Conservation (phyloP, 1,139 yeast genomes). For the Geotrichum cucujoidarum region DNA sequence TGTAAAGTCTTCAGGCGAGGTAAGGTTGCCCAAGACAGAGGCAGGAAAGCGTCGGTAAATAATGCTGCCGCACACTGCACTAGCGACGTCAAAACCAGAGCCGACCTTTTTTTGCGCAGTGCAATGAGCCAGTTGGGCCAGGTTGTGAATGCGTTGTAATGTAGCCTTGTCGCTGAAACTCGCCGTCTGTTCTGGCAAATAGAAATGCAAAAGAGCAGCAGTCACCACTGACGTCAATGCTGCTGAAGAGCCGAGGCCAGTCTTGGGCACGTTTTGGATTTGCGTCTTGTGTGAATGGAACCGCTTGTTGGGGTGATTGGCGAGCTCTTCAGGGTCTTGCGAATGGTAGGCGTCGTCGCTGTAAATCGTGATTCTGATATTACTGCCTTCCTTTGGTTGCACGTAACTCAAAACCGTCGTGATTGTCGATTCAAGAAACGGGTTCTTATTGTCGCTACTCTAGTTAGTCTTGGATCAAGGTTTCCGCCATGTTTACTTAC, state of each 20-base stretch:
- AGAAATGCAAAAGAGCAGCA: conserved; percentile 57
- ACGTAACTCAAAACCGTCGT: conserved; percentile 52
- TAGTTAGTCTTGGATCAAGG: background rate
- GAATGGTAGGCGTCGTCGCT: conserved; percentile 93
- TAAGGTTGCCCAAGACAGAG: conserved; percentile 21
- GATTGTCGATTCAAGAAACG: conserved; percentile 69
- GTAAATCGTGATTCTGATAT: conserved; percentile 54
- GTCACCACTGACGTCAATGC: conserved; percentile 81
- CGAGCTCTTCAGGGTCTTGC: conserved; percentile 47
- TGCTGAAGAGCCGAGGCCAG: conserved; percentile 95
- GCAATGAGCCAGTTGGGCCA: conserved; percentile 87
- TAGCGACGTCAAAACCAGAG: conserved; percentile 94
- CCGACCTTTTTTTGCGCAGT: conserved; percentile 93
- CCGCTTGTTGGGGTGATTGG: conserved; percentile 31
- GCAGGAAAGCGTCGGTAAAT: conserved; percentile 63
- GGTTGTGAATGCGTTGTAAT: conserved; percentile 54
- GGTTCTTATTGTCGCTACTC: conserved; percentile 43
- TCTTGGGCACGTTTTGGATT: conserved; percentile 76
- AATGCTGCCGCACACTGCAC: conserved; percentile 90
- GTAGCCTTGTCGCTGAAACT: conserved; percentile 26
- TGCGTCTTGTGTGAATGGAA: conserved; percentile 58
- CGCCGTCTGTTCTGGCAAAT: conserved; percentile 34
- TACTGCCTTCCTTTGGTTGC: conserved; percentile 30
- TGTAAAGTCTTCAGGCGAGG: conserved; percentile 13
- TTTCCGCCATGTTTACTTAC: conserved; percentile 4